Evolutionary conservation across 345 rosid species (phyloP).

Genomic region (Nephelium lappaceum): DNA sequence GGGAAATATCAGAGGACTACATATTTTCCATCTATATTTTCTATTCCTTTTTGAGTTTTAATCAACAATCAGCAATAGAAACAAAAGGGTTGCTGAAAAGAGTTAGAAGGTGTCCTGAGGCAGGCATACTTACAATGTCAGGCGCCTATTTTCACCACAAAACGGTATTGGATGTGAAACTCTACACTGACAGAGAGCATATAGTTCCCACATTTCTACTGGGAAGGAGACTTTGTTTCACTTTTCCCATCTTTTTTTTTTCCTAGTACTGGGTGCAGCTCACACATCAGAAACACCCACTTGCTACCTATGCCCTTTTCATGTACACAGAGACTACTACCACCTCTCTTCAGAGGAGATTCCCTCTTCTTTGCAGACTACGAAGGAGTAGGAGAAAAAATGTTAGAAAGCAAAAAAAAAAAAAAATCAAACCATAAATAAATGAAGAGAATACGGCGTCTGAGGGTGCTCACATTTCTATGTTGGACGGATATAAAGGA

Average conservation of each 20-base stretch:
- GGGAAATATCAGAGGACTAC: not conserved
- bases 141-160: constrained; percentile 15
- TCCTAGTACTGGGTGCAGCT: not conserved
- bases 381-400: not conserved
- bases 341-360: not conserved
- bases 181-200: not conserved
- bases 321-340: not conserved
- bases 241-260: not conserved
- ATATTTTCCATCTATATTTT: not conserved
- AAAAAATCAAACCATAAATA: not conserved
- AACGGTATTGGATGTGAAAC: not conserved
- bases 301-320: not conserved
- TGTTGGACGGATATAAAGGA: constrained; percentile 11
- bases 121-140: constrained; percentile 8
- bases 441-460: not conserved
- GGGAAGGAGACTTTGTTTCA: not conserved
- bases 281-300: not conserved
- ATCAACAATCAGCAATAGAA: not conserved
- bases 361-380: not conserved
- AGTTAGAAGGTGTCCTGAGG: not conserved
- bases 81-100: constrained; percentile 8
- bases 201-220: not conserved
- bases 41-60: not conserved
- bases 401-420: not conserved
- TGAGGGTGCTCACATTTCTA: constrained; percentile 8